Percentiles rank a stretch among this genome's conserved stretches.
Conservation (phyloP, 192 early-diverging fungal species). For the Rhizoclosmatium globosum region DNA sequence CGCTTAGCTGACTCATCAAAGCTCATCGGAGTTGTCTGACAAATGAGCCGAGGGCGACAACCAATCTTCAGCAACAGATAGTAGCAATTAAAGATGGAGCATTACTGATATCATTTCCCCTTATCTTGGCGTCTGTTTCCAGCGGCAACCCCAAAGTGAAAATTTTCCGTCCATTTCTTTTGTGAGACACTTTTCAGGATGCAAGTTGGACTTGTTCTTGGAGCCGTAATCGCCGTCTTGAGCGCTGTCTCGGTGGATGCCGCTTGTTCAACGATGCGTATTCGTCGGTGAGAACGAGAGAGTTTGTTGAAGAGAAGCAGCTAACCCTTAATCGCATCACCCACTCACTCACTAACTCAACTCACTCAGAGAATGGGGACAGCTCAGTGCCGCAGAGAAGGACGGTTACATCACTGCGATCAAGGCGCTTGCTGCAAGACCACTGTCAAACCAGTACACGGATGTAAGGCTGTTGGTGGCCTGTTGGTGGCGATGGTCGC, state of each 20-base stretch:
- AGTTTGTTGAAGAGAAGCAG: too few species aligned
- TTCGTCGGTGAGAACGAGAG: neutral
- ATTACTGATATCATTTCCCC: too few species aligned
- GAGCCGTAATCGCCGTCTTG: neutral
- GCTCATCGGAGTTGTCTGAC: too few species aligned
- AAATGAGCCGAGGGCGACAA: too few species aligned
- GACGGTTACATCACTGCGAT: conserved; percentile 13
- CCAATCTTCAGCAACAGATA: too few species aligned
- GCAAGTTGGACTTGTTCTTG: neutral
- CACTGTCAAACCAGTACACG: neutral
- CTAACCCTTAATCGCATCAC: neutral
- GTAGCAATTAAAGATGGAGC: too few species aligned
- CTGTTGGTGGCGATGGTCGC: too few species aligned
- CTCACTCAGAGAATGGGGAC: conserved; percentile 1
- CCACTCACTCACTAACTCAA: neutral
- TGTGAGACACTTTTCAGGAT: neutral
- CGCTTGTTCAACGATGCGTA: neutral
- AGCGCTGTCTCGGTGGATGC: neutral
- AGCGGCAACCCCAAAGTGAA: too few species aligned
- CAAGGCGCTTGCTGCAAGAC: neutral
- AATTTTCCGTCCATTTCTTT: too few species aligned
- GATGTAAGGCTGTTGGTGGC: neutral
- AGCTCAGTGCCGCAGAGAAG: conserved; percentile 1
- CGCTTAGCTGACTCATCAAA: too few species aligned
- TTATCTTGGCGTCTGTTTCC: too few species aligned